Evolutionary conservation across 805 yeast genomes (phyloP).

Genomic region (Tetrapisispora iriomotensis): DNA sequence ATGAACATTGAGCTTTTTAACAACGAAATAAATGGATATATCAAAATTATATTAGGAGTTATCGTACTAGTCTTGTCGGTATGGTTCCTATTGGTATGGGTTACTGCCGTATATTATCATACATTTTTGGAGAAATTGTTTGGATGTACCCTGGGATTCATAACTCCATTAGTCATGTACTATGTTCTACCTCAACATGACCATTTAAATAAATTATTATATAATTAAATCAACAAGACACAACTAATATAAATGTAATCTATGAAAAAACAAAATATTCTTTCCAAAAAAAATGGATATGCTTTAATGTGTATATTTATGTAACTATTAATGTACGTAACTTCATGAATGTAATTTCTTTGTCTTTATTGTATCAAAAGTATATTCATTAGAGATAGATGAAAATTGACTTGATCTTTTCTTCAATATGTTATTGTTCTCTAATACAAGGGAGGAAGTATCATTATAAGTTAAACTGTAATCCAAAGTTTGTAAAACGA

Average conservation of each 20-base stretch:
- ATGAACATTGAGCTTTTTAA: conserved; percentile 8
- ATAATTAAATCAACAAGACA: background rate
- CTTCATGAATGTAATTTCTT: background rate
- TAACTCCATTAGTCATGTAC: conserved; percentile 41
- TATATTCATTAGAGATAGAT: no score
- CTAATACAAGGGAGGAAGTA: background rate
- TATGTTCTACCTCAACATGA: conserved; percentile 14
- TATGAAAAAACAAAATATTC: no score
- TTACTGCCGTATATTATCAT: conserved; percentile 81
- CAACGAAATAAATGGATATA: conserved; percentile 1
- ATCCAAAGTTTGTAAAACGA: conserved; percentile 15
- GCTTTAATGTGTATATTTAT: no score
- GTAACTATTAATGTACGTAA: no score
- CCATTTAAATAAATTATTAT: background rate
- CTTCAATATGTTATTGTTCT: background rate
- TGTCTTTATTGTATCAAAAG: background rate
- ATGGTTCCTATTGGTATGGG: conserved; percentile 53
- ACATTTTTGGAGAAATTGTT: conserved; percentile 61
- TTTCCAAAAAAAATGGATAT: no score
- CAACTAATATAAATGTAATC: background rate
- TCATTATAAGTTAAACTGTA: conserved; percentile 8
- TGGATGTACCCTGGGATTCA: conserved; percentile 58
- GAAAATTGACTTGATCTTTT: no score
- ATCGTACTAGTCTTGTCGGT: conserved; percentile 12
- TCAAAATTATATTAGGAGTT: conserved; percentile 3